Evolutionary conservation across 208 protist genomes (phyloP), one percentile per base, ranked within the genome.

Genomic region (Porcisia hertigi): DNA sequence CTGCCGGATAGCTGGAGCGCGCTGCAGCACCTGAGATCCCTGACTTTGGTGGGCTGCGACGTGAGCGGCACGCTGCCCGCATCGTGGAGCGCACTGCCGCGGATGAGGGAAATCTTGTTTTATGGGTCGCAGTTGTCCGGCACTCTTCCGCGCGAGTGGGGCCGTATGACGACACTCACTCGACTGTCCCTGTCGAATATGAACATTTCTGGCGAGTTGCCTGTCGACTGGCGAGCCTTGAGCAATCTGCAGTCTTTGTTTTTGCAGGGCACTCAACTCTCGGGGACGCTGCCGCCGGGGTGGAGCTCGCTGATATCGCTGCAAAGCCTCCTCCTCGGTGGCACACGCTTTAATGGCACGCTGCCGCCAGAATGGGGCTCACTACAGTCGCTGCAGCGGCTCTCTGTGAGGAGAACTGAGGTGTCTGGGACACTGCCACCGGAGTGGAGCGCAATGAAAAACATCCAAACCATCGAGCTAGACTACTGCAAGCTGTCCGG

Each of bases 241-340:
- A 16, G 18, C 7, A 4, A 11, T 16, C 20, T 76, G 7, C 3
- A n/a, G 8, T 9, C 14, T 3, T 3, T 76, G 2, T 41, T 16
- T 18, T 53, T 76, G 36, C 43, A 55, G 30, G 9, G 23, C 39
- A 70, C 58, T 0, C 7, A 9, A 34, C 3, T 76, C 12, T 41
- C 9, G 16, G 73, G 73, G 30, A 69, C 41, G 23, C 73, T 76
- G 49, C n/a, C n/a, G n/a, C n/a, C n/a, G n/a, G n/a, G n/a, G n/a
- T n/a, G n/a, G n/a, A n/a, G n/a, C n/a, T n/a, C n/a, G n/a, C n/a
- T n/a, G n/a, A n/a, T n/a, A n/a, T n/a, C n/a, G n/a, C n/a, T n/a
- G n/a, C n/a, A n/a, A n/a, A n/a, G n/a, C n/a, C n/a, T n/a, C n/a
- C n/a, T n/a, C n/a, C n/a, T n/a, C n/a, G n/a, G n/a, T n/a, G n/a